A percentile compares a stretch with the other conserved stretches of the same genome.
phyloP scores from a whole-genome alignment of 1,284 basidiomycete species.

The Phenoliferia sp. region DNA sequence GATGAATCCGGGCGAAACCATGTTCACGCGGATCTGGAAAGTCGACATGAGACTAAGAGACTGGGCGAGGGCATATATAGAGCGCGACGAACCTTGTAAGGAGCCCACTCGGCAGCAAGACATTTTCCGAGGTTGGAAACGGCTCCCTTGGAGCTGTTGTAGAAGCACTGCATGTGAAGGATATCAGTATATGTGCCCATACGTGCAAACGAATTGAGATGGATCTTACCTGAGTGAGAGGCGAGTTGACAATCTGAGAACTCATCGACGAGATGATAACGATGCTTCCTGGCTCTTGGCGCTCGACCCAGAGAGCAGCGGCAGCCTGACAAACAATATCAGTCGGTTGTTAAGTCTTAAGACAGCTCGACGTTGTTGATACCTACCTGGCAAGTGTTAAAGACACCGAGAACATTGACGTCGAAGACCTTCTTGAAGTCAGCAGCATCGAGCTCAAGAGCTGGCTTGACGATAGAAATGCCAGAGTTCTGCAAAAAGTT shows the following conservation, averaged over 20 bases:
- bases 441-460: conserved; percentile 47
- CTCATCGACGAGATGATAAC: conserved; percentile 54
- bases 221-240: conserved; percentile 51
- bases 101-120: conserved; percentile 60
- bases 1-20: conserved; percentile 45
- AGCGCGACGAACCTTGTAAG: conserved; percentile 26
- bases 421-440: conserved; percentile 47
- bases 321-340: too few relatives aligned
- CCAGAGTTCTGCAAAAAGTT: conserved; percentile 21
- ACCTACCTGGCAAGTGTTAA: neutral
- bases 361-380: too few relatives aligned
- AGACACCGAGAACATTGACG: conserved; percentile 43
- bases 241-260: conserved; percentile 51
- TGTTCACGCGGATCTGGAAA: conserved; percentile 55
- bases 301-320: conserved; percentile 35
- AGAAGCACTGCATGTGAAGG: conserved; percentile 16
- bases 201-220: neutral
- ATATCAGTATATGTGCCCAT: neutral
- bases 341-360: too few relatives aligned
- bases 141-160: conserved; percentile 47
- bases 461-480: conserved; percentile 51
- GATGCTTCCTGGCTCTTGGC: conserved; percentile 43
- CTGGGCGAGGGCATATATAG: neutral
- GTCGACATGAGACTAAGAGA: neutral
- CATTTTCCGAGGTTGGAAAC: conserved; percentile 55